Evolutionary conservation across 169 alveolate species (phyloP).

Genomic region (Eimeria necatrix): DNA sequence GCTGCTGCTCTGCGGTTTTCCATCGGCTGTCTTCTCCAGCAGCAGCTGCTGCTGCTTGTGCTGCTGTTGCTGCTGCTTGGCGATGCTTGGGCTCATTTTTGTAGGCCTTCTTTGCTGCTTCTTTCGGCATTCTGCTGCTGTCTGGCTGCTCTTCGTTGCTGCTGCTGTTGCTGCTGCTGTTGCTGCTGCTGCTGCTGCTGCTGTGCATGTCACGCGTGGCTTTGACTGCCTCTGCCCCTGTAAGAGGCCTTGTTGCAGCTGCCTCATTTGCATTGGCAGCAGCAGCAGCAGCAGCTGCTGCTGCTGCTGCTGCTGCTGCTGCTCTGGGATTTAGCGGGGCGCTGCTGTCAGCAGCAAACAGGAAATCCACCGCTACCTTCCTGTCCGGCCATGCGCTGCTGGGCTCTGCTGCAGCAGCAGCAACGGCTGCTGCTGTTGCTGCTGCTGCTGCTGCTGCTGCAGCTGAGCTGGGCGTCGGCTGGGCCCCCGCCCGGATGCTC

Average conservation of each 20-base stretch:
- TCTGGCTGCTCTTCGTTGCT: no score
- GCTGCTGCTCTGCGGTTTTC: neutral
- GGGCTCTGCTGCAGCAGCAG: no score
- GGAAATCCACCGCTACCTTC: no score
- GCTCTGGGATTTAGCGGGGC: no score
- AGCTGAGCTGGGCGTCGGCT: neutral
- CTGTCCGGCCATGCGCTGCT: no score
- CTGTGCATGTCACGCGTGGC: neutral
- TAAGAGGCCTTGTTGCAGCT: neutral
- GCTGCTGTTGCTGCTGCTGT: neutral
- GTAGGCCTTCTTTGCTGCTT: neutral
- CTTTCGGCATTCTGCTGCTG: neutral
- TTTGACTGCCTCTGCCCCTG: neutral
- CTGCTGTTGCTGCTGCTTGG: neutral
- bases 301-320: no score
- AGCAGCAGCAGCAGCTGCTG: no score
- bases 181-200: neutral
- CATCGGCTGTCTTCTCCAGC: neutral
- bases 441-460: neutral
- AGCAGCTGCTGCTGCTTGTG: neutral
- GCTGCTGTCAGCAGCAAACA: no score
- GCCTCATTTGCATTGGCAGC: no score
- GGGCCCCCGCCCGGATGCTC: neutral
- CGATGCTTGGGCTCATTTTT: neutral
- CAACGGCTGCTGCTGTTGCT: no score